Evolutionary conservation across 2,329 filamentous ascomycete genomes (phyloP), one percentile per base, ranked within the genome.

Genomic region (Aureobasidium zeae): DNA sequence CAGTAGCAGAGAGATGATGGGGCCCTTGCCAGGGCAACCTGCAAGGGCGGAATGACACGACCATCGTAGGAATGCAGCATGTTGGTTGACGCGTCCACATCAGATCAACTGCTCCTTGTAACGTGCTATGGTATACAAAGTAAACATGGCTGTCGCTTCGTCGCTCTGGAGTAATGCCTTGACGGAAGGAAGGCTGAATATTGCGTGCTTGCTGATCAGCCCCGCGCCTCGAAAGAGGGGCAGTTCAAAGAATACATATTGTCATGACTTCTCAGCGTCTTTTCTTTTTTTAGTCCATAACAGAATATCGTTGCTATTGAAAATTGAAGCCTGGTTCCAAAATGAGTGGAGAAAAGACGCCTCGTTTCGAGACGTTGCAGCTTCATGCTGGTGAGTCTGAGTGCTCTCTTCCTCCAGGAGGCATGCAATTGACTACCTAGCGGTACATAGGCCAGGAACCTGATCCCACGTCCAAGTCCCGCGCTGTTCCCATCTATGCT

Each of bases 401-500:
- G 6, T 5, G 9, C 13, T 1, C 6, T 10, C 10, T 10, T 19
- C 17, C 11, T 15, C 15, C 12, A 10, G 19, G 19, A 7, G 6
- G 29, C 6, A 13, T 13, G 11, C 19, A 24, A 26, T 25, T 34
- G 16, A 29, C 25, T 21, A 16, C 16, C 6, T 25, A 12, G 10
- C 20, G n/a, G 10, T 22, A 5, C 5, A 29, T 12, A 47, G 45
- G 60, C 38, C 85, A 94, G 55, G 72, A 79, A 56, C 79, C 85
- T 17, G 91, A 96, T 61, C 68, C 83, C 19, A 63, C 79, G 2
- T 94, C 89, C 49, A 89, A 93, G 48, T 75, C 91, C 19, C 79
- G 91, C 56, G 91, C 89, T 34, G 87, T 95, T 7, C 91, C 91
- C 43, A 96, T 98, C 61, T 96, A 96, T 62, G 87, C 89, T 11